Evolutionary conservation across 495 filamentous ascomycete species (phyloP), one percentile per base, ranked within the genome.

Genomic region (Chaetomium tenue): DNA sequence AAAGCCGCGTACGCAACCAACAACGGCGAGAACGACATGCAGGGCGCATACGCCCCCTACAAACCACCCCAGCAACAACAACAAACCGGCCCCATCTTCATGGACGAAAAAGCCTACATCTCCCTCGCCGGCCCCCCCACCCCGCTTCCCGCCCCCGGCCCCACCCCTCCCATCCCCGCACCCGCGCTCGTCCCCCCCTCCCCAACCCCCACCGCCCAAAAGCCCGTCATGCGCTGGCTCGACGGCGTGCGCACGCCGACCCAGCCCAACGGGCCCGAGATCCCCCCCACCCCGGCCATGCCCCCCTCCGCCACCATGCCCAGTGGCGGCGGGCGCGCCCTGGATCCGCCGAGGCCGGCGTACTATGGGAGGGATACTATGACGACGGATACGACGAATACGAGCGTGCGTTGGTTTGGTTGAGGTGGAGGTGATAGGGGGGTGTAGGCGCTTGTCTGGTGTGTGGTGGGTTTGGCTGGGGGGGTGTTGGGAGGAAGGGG

Each of bases 1-100:
- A 64, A 59, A 23, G 71, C 71, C 20, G 69, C 71, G 13, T 73
- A 68, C 58, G 51, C 61, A 16, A 50, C 66, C 50, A 66, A 72
- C 20, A 54, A 56, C 48, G 68, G 70, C 22, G 12, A 9, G 5
- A 65, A 68, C 52, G 62, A 64, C 55, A 61, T 64, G 64, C 52
- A 68, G 20, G 33, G 55, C 39, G 54, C 52, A 5, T 66, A 58
- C 59, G 40, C 42, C 15, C n/a, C 20, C 28, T 11, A 6, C 18
- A 50, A 22, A 13, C 50, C 26, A 30, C 3, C 2, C 3, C 28
- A 30, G 28, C 28, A 52, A 13, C 39, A 28, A n/a, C 37, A 53
- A 16, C 33, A 28, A 47, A 30, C 23, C 58, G 47, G 2, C 16
- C 2, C n/a, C 25, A 8, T 28, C 20, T 64, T 68, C 33, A 39